Conservation (phyloP, 495 filamentous ascomycete genomes). For the Neurospora sp. region DNA sequence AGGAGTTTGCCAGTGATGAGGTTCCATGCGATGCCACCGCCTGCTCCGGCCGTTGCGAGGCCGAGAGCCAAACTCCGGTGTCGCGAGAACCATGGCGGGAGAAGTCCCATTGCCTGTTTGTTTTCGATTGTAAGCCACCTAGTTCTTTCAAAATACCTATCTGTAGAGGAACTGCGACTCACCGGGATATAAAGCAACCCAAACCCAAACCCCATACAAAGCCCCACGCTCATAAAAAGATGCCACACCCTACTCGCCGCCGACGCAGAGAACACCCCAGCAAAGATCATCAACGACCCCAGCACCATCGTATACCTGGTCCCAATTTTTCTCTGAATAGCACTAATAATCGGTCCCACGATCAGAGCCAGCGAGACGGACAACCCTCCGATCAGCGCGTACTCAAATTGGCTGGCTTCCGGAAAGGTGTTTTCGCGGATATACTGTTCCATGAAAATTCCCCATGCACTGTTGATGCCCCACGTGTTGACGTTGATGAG, state of each 20-base stretch:
- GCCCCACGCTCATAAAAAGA: constrained; percentile 58
- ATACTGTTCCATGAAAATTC: constrained; percentile 51
- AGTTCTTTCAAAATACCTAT: background rate
- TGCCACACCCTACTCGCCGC: constrained; percentile 54
- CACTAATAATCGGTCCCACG: constrained; percentile 48
- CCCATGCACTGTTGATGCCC: constrained; percentile 49
- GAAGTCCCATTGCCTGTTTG: constrained; percentile 40
- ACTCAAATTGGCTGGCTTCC: constrained; percentile 46
- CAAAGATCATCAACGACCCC: constrained; percentile 44
- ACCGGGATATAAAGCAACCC: constrained; percentile 60
- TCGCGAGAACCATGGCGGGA: constrained; percentile 62
- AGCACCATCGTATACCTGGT: constrained; percentile 43
- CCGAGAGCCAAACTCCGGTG: constrained; percentile 56
- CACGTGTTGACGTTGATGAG: constrained; percentile 44
- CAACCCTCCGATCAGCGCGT: constrained; percentile 61
- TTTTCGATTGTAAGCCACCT: background rate
- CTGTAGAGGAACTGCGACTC: background rate
- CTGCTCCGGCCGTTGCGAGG: constrained; percentile 54
- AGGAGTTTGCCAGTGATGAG: constrained; percentile 45
- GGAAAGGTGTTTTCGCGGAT: constrained; percentile 45
- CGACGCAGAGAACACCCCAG: constrained; percentile 45
- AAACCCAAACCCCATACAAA: constrained; percentile 62
- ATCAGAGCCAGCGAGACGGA: constrained; percentile 50
- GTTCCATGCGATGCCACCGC: constrained; percentile 51
- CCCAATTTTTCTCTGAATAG: constrained; percentile 37